Evolutionary conservation across 306 rosid genomes (phyloP).

Genomic region (Inga oerstediana): DNA sequence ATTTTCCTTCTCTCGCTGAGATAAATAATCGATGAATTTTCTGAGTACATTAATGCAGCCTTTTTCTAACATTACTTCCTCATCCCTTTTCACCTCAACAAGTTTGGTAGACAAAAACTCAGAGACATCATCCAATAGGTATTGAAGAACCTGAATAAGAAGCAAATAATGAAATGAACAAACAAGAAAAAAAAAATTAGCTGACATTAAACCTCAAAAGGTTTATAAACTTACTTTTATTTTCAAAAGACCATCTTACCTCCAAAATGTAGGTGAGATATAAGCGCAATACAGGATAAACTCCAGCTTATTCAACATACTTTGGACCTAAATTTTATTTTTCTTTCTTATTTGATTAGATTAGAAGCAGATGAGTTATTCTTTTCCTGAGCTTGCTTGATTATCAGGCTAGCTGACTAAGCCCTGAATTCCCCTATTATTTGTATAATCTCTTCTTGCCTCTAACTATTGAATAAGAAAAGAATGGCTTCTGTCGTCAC

Average conservation of each 20-base stretch:
- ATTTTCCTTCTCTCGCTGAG: constrained; percentile 81
- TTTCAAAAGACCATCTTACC: not conserved
- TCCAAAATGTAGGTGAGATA: not conserved
- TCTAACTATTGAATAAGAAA: not conserved
- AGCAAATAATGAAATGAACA: constrained; percentile 30
- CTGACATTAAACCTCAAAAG: not conserved
- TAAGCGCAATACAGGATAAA: not conserved
- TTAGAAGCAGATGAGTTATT: not conserved
- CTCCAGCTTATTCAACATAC: not conserved
- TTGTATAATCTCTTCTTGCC: not conserved
- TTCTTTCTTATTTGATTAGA: not conserved
- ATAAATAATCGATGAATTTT: constrained; percentile 70
- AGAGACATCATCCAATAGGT: constrained; percentile 84
- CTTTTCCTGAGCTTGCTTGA: not conserved
- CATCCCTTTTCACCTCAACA: constrained; percentile 48
- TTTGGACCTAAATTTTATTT: not conserved
- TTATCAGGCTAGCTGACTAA: not conserved
- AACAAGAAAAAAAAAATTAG: constrained; percentile 17
- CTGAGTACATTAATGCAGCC: constrained; percentile 64
- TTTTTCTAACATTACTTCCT: constrained; percentile 42
- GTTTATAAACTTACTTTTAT: not conserved
- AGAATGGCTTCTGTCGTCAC: not conserved
- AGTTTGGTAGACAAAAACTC: constrained; percentile 69
- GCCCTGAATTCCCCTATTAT: not conserved
- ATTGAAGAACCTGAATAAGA: constrained; percentile 82